Evolutionary conservation across 2,329 filamentous ascomycete genomes (phyloP).

Genomic region (Ophidiomyces ophidiicola): DNA sequence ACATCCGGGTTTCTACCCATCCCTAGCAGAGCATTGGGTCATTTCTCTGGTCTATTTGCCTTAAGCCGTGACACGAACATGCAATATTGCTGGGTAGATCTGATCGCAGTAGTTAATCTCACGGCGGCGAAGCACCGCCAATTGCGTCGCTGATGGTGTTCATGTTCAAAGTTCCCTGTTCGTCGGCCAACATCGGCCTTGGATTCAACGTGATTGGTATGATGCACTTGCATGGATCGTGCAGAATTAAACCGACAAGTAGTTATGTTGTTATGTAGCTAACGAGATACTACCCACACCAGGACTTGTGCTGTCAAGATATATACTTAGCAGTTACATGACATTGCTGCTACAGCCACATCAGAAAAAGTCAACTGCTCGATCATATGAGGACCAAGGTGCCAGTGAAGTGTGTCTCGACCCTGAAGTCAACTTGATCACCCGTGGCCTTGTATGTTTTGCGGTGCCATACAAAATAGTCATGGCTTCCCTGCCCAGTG

Average conservation of each 20-base stretch:
- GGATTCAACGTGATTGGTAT: constrained; percentile 81
- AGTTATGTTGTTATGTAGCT: background rate
- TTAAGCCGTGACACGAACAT: too few relatives aligned
- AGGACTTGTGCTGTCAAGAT: constrained; percentile 82
- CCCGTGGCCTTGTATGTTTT: constrained; percentile 89
- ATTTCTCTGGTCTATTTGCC: too few relatives aligned
- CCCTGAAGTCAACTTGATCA: constrained; percentile 82
- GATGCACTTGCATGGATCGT: background rate
- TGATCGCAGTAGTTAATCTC: too few relatives aligned
- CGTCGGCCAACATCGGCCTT: constrained; percentile 92
- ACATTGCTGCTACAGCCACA: constrained; percentile 55
- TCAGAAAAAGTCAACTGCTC: constrained; percentile 63
- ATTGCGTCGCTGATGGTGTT: constrained; percentile 34
- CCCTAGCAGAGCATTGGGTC: too few relatives aligned
- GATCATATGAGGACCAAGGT: constrained; percentile 76
- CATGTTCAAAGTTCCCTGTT: constrained; percentile 72
- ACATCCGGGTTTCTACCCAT: too few relatives aligned
- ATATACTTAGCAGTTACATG: constrained; percentile 85
- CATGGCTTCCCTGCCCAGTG: constrained; percentile 72
- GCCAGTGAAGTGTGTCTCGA: constrained; percentile 63
- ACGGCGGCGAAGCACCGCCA: too few relatives aligned
- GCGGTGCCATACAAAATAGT: constrained; percentile 77
- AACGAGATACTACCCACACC: background rate
- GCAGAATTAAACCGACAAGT: background rate
- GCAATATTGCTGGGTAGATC: too few relatives aligned